Evolutionary conservation across 345 rosid species (phyloP), one percentile per base, ranked within the genome.

Genomic region (Ceriops zippeliana): DNA sequence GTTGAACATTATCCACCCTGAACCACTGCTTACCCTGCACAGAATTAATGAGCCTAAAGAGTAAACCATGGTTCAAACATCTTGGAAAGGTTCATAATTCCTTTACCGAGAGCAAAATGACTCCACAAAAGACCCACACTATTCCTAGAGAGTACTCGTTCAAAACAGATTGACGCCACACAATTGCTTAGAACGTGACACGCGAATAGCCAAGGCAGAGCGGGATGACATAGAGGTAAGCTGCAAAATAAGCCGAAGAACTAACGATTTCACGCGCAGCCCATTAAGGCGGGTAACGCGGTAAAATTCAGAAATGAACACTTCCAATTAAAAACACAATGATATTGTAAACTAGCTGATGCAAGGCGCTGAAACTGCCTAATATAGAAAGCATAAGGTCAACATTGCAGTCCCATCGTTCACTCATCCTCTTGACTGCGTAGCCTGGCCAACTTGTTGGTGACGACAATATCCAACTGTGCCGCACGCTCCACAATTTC

Each of bases 401-500:
- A 53, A 65, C 49, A 32, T 61, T 6, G 58, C 7, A 31, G 53
- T 11, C n/a, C 19, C 38, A 59, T 6, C 16, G 38, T 74, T 81
- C 69, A 89, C 76, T 89, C 91, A 20, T 85, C 88, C 68, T 89
- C 89, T 80, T 83, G 87, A 82, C 89, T 83, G 31, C 84, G 84
- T 81, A 88, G 63, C 89, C 93, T 86, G n/a, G 93, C 89, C 79
- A 86, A 63, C 69, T 76, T 85, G 83, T 86, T 89, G 76, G 91
- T 85, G 3, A 89, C 85, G 19, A 85, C 91, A 75, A 89, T 76
- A 57, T 89, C 91, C 72, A 89, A 80, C 68, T 85, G 93, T 1
- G 86, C 82, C 5, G 91, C 91, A 0, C 83, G 86, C 67, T 83
- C 91, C 0, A 86, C 88, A 58, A 85, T 89, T 28, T 79, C 84